Evolutionary conservation across 2,329 filamentous ascomycete species (phyloP).

Genomic region (Mycocentrospora acerina): DNA sequence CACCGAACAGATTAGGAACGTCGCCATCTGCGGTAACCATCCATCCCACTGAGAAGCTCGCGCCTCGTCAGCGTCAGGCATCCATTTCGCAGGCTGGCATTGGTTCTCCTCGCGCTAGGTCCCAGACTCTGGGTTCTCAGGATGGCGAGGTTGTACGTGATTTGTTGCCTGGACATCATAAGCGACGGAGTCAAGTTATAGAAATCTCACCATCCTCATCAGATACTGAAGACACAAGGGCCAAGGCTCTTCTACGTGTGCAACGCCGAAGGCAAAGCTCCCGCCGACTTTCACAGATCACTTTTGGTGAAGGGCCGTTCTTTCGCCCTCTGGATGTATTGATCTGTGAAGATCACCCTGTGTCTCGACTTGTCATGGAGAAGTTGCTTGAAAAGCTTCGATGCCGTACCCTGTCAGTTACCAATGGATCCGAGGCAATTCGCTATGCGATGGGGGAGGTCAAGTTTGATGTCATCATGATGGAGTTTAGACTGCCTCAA

Average conservation of each 20-base stretch:
- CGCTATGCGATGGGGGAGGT: constrained; percentile 95
- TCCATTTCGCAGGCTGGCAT: constrained; percentile 24
- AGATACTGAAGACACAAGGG: constrained; percentile 92
- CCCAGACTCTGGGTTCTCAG: constrained; percentile 90
- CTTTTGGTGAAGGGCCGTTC: constrained; percentile 75
- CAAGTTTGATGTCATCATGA: constrained; percentile 98
- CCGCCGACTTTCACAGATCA: constrained; percentile 89
- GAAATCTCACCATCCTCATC: constrained; percentile 97
- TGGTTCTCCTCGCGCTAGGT: constrained; percentile 69
- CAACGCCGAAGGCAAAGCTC: constrained; percentile 94
- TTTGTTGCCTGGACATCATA: constrained; percentile 69
- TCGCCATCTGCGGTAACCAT: constrained; percentile 44
- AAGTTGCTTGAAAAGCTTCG: constrained; percentile 92
- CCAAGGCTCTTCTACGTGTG: constrained; percentile 86
- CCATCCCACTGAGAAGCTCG: constrained; percentile 36
- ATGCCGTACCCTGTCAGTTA: constrained; percentile 89
- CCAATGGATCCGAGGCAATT: constrained; percentile 87
- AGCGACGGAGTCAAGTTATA: constrained; percentile 89
- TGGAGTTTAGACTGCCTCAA: constrained; percentile 92
- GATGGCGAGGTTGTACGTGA: constrained; percentile 79
- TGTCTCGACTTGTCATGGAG: constrained; percentile 98
- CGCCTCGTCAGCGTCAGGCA: constrained; percentile 35
- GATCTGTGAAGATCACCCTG: constrained; percentile 96
- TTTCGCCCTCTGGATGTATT: constrained; percentile 92
- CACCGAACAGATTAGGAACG: constrained; percentile 53